A percentile compares a stretch with the other conserved stretches of the same genome.
phyloP scores from a whole-genome alignment of 2,329 filamentous ascomycete genomes.

The Colletotrichum camelliae region DNA sequence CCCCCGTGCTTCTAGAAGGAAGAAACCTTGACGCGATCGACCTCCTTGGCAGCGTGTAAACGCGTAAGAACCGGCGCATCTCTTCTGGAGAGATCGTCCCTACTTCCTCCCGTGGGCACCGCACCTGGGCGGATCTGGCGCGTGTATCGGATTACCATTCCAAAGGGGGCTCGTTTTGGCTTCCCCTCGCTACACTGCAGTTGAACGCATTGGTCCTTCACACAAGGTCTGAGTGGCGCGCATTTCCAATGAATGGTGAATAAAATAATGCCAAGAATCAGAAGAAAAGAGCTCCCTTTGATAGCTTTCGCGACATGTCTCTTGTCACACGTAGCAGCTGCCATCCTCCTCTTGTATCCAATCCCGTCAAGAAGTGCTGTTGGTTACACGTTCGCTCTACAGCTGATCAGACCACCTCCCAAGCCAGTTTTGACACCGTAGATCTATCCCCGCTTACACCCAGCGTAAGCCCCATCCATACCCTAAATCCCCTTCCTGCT shows the following conservation, averaged over 20 bases:
- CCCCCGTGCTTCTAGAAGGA: conserved; percentile 12
- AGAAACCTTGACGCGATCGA: not conserved
- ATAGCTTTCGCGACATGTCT: conserved; percentile 1
- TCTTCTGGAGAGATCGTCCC: not conserved
- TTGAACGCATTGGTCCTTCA: not conserved
- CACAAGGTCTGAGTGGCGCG: not conserved
- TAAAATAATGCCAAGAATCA: conserved; percentile 4
- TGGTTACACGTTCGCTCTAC: not conserved
- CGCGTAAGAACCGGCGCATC: not conserved
- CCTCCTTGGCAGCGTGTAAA: not conserved
- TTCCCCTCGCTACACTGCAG: not conserved
- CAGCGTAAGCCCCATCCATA: conserved; percentile 7
- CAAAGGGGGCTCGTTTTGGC: not conserved
- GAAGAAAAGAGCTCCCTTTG: not conserved
- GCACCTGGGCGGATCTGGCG: not conserved
- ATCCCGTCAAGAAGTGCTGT: not conserved
- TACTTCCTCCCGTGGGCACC: not conserved
- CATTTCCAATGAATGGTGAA: not conserved
- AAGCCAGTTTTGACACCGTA: not conserved
- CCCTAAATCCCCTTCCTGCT: not conserved
- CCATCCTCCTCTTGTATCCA: conserved; percentile 5
- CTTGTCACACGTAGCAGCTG: not conserved
- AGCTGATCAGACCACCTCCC: not conserved
- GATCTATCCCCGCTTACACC: conserved; percentile 9
- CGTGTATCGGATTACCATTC: not conserved